Percentiles rank a stretch among this genome's conserved stretches.
These are phyloP conservation scores for Ploettnerulaceae sp. DNA, from an alignment of 2,329 filamentous ascomycete species.

Conservation along the genomic window DNA sequence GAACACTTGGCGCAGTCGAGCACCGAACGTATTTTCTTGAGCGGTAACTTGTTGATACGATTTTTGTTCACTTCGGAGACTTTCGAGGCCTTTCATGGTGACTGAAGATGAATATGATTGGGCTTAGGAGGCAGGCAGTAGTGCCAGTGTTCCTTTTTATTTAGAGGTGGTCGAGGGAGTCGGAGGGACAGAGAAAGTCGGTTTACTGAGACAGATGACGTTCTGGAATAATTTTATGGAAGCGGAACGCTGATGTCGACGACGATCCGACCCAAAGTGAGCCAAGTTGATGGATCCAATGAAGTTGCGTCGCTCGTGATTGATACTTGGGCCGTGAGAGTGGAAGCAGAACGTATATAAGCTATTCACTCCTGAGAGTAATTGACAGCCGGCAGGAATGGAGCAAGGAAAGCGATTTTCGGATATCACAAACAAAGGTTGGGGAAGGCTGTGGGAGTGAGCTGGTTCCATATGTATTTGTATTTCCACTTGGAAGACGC, in stretches of 20 bases:
- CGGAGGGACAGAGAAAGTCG: not conserved
- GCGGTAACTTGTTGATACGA: slow-evolving; percentile 3
- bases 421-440: too few relatives aligned
- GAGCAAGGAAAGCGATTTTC: not conserved
- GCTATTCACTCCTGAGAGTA: not conserved
- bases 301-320: not conserved
- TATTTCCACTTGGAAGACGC: slow-evolving; percentile 3
- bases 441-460: not conserved
- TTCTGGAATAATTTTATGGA: not conserved
- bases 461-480: not conserved
- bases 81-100: slow-evolving; percentile 4
- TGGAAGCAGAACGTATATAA: not conserved
- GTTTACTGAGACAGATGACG: slow-evolving; percentile 4
- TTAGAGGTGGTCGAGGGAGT: not conserved
- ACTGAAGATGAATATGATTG: not conserved
- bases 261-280: slow-evolving; percentile 1
- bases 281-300: not conserved
- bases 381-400: not conserved
- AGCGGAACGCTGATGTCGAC: not conserved
- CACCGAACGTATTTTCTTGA: slow-evolving; percentile 8
- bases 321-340: not conserved
- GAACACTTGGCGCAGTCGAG: slow-evolving; percentile 10
- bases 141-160: not conserved
- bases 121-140: not conserved
- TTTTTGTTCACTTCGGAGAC: not conserved